These are phyloP conservation scores for Chytridiales sp. DNA, from an alignment of 371 early-diverging fungal species.

Conservation along the genomic window DNA sequence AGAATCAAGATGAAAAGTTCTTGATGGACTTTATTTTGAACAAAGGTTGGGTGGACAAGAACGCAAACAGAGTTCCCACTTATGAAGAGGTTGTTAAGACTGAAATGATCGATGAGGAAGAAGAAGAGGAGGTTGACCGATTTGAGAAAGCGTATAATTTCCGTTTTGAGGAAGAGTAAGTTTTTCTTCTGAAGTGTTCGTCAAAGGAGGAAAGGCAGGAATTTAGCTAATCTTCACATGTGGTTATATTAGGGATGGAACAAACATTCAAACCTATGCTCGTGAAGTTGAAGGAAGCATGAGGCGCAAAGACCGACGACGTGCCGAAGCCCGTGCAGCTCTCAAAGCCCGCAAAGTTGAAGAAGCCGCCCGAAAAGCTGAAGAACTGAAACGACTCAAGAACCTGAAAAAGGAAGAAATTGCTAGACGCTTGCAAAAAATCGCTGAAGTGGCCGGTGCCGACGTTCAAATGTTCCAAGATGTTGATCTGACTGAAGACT, in stretches of 20 bases:
- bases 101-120: conserved; percentile 59
- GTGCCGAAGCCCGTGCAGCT: conserved; percentile 68
- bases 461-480: conserved; percentile 62
- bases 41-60: conserved; percentile 90
- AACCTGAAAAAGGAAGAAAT: conserved; percentile 85
- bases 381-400: conserved; percentile 87
- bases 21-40: conserved; percentile 89
- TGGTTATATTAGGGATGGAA: conserved; percentile 47
- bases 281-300: conserved; percentile 67
- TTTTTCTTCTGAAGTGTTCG: conserved; percentile 1
- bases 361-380: conserved; percentile 64
- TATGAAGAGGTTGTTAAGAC: conserved; percentile 69
- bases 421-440: conserved; percentile 69
- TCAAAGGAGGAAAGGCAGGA: too few species aligned
- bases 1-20: conserved; percentile 68
- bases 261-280: conserved; percentile 68
- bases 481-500: conserved; percentile 84
- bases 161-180: conserved; percentile 86
- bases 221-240: conserved; percentile 1
- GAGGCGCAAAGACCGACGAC: conserved; percentile 71
- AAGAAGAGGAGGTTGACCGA: conserved; percentile 57
- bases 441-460: conserved; percentile 79
- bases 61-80: conserved; percentile 52
- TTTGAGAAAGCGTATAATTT: conserved; percentile 92
- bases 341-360: conserved; percentile 69